phyloP scores from a whole-genome alignment of 2,329 filamentous ascomycete species.

The Colletotrichum zoysiae region DNA sequence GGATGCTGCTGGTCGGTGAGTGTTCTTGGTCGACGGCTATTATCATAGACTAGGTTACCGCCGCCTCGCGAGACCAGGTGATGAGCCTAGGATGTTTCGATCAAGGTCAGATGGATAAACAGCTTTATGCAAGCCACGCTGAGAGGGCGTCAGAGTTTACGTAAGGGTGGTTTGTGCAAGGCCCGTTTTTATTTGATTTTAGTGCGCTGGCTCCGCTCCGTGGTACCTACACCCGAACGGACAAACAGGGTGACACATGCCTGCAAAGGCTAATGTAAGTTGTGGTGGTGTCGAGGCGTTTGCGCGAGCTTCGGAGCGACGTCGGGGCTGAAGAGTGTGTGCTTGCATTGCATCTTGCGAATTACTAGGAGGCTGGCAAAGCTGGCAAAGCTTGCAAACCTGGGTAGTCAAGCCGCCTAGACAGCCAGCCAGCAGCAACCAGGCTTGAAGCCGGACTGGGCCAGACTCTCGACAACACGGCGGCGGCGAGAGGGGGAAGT shows the following conservation, averaged over 20 bases:
- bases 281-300: constrained; percentile 28
- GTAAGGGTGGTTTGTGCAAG: constrained; percentile 34
- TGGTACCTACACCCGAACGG: constrained; percentile 1
- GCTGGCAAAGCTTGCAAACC: background rate
- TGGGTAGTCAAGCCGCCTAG: constrained; percentile 15
- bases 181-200: background rate
- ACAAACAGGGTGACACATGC: constrained; percentile 16
- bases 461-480: background rate
- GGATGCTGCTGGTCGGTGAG: background rate
- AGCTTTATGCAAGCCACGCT: constrained; percentile 29
- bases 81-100: constrained; percentile 29
- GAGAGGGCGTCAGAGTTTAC: constrained; percentile 23
- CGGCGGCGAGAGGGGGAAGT: constrained; percentile 4
- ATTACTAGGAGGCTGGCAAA: constrained; percentile 6
- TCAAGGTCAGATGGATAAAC: constrained; percentile 35
- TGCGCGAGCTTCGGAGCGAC: constrained; percentile 40
- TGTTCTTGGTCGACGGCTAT: constrained; percentile 4
- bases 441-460: constrained; percentile 18
- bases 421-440: constrained; percentile 5
- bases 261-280: constrained; percentile 31
- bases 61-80: constrained; percentile 28
- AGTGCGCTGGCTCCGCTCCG: constrained; percentile 3
- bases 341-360: constrained; percentile 6
- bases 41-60: constrained; percentile 29
- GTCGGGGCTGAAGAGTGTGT: constrained; percentile 31